Conservation (phyloP, 371 early-diverging fungal species). For the Basidiobolus meristosporus region DNA sequence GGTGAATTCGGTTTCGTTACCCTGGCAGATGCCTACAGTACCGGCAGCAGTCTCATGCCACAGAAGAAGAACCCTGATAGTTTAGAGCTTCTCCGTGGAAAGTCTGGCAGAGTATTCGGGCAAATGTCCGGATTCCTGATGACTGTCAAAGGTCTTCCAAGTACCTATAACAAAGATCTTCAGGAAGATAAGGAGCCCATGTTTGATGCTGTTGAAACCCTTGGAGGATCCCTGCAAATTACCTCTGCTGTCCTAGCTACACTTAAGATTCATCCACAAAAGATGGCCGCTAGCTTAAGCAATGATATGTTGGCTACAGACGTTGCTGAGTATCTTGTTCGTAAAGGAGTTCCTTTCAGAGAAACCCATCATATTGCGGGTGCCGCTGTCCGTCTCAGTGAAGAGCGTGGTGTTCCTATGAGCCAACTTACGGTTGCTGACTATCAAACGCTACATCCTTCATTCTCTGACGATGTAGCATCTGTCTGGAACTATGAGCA, state of each 20-base stretch:
- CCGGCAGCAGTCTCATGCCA: constrained; percentile 96
- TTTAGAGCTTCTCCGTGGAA: constrained; percentile 88
- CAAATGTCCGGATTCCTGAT: constrained; percentile 89
- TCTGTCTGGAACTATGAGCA: constrained; percentile 71
- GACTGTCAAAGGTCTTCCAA: constrained; percentile 90
- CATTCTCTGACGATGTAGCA: constrained; percentile 62
- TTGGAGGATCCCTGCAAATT: constrained; percentile 77
- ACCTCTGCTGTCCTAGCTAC: constrained; percentile 77
- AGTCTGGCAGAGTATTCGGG: constrained; percentile 89
- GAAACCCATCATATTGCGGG: constrained; percentile 95
- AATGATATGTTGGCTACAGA: constrained; percentile 94
- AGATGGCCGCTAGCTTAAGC: constrained; percentile 56
- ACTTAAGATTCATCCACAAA: constrained; percentile 52
- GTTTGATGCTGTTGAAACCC: constrained; percentile 83
- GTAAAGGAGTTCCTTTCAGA: constrained; percentile 89
- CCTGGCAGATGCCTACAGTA: constrained; percentile 88
- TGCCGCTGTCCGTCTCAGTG: constrained; percentile 81
- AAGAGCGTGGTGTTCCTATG: constrained; percentile 54
- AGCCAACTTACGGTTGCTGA: constrained; percentile 49
- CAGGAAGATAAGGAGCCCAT: constrained; percentile 97
- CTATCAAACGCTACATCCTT: constrained; percentile 58
- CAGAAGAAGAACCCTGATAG: constrained; percentile 98
- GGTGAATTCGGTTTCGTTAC: constrained; percentile 86
- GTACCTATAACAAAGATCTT: constrained; percentile 95
- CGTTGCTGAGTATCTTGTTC: constrained; percentile 90